Conservation (phyloP, 345 rosid species). For the Conringia planisiliqua region DNA sequence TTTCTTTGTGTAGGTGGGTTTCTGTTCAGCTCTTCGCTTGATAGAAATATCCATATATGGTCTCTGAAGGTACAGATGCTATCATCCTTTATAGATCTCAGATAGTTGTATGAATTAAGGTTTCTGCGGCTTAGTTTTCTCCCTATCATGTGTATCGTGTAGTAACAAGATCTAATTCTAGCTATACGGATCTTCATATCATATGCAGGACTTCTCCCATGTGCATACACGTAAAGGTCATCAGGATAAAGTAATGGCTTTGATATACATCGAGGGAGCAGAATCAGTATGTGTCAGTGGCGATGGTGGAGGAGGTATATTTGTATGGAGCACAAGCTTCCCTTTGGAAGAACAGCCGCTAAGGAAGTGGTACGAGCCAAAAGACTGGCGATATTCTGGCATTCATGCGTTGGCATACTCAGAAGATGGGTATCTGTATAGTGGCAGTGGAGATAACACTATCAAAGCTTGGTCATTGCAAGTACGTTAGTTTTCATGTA, state of each 20-base stretch:
- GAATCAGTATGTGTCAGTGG: slow-evolving; percentile 71
- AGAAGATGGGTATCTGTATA: slow-evolving; percentile 59
- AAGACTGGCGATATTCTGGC: slow-evolving; percentile 96
- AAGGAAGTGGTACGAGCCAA: slow-evolving; percentile 78
- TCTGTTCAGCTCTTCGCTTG: slow-evolving; percentile 81
- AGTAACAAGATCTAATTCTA: neutral
- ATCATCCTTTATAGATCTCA: neutral
- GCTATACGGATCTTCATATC: slow-evolving; percentile 3
- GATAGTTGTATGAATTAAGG: neutral
- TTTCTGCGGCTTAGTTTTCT: neutral
- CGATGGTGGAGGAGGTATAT: slow-evolving; percentile 88
- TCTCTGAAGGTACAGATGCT: slow-evolving; percentile 64
- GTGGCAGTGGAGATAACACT: slow-evolving; percentile 89
- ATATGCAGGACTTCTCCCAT: slow-evolving; percentile 75
- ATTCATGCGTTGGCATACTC: slow-evolving; percentile 70
- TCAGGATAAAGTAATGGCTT: slow-evolving; percentile 77
- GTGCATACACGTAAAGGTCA: slow-evolving; percentile 80
- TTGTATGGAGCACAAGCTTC: slow-evolving; percentile 55
- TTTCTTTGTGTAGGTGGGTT: slow-evolving; percentile 59
- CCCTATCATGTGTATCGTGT: neutral
- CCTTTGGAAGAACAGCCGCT: slow-evolving; percentile 64
- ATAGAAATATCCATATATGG: slow-evolving; percentile 78
- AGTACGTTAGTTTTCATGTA: slow-evolving; percentile 40
- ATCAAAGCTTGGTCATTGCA: slow-evolving; percentile 83
- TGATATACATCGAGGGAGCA: slow-evolving; percentile 60